Conservation (phyloP, 805 yeast species). For the Candida loeiensis region DNA sequence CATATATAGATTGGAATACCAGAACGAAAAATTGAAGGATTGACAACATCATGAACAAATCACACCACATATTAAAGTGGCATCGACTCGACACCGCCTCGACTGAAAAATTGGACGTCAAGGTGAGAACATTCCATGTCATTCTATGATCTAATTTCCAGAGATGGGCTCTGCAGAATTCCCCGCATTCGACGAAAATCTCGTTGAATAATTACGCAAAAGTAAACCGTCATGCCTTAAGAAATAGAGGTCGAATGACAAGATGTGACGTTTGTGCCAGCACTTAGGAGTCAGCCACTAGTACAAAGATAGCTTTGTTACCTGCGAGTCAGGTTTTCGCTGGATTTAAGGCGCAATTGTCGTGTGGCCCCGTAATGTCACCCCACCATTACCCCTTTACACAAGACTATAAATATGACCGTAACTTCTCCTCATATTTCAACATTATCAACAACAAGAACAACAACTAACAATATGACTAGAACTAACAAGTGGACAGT, state of each 20-base stretch:
- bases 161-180: too few relatives aligned
- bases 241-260: neutral
- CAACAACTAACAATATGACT: constrained; percentile 46
- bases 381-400: constrained; percentile 4
- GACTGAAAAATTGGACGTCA: too few relatives aligned
- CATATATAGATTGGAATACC: too few relatives aligned
- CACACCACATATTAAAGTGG: too few relatives aligned
- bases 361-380: neutral
- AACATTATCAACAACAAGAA: constrained; percentile 1
- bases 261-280: neutral
- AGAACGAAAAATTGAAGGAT: too few relatives aligned
- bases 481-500: constrained; percentile 77
- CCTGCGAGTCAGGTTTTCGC: neutral
- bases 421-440: neutral
- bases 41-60: too few relatives aligned
- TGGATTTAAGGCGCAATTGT: neutral
- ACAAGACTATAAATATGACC: constrained; percentile 4
- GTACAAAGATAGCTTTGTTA: neutral
- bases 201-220: neutral
- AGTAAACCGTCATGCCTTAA: neutral
- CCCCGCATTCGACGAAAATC: constrained; percentile 3
- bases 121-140: too few relatives aligned
- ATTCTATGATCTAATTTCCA: too few relatives aligned
- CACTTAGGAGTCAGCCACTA: neutral
- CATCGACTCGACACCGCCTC: too few relatives aligned